A percentile compares a stretch with the other conserved stretches of the same genome.
Evolutionary conservation across 2,329 filamentous ascomycete genomes (phyloP).

Genomic region (Paecilomyces formosus): DNA sequence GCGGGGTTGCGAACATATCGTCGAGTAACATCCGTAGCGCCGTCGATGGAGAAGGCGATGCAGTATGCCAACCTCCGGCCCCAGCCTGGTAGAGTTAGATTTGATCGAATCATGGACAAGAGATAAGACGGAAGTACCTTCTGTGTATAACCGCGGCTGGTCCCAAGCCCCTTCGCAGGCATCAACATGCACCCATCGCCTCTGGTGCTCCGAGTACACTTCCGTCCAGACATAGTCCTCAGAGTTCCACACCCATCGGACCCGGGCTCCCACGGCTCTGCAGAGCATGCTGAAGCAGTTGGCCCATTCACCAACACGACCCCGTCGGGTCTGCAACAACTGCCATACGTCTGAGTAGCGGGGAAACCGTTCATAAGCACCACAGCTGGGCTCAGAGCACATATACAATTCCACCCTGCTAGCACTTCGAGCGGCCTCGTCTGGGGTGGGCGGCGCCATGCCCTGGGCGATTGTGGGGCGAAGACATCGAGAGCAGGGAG

Average conservation of each 20-base stretch:
- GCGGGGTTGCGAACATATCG: slow-evolving; percentile 51
- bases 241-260: slow-evolving; percentile 96
- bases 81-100: slow-evolving; percentile 55
- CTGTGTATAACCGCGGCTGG: slow-evolving; percentile 81
- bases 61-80: slow-evolving; percentile 95
- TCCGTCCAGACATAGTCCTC: slow-evolving; percentile 98
- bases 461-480: slow-evolving; percentile 77
- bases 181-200: slow-evolving; percentile 95
- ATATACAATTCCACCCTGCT: slow-evolving; percentile 82
- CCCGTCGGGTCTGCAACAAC: slow-evolving; percentile 74
- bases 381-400: slow-evolving; percentile 70
- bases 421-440: slow-evolving; percentile 83
- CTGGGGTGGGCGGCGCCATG: slow-evolving; percentile 75
- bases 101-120: background rate
- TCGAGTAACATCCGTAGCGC: slow-evolving; percentile 59
- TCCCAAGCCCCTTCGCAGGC: slow-evolving; percentile 94
- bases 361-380: slow-evolving; percentile 79
- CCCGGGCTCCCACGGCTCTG: slow-evolving; percentile 79
- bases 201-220: slow-evolving; percentile 66
- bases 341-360: slow-evolving; percentile 94
- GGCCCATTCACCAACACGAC: slow-evolving; percentile 90
- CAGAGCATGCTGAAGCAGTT: slow-evolving; percentile 99
- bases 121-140: slow-evolving; percentile 47
- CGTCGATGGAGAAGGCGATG: slow-evolving; percentile 91
- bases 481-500: slow-evolving; percentile 71